Percentiles rank a stretch among this genome's conserved stretches.
phyloP scores from a whole-genome alignment of 164 flowering plant species.

The Magnolia changhungtana region DNA sequence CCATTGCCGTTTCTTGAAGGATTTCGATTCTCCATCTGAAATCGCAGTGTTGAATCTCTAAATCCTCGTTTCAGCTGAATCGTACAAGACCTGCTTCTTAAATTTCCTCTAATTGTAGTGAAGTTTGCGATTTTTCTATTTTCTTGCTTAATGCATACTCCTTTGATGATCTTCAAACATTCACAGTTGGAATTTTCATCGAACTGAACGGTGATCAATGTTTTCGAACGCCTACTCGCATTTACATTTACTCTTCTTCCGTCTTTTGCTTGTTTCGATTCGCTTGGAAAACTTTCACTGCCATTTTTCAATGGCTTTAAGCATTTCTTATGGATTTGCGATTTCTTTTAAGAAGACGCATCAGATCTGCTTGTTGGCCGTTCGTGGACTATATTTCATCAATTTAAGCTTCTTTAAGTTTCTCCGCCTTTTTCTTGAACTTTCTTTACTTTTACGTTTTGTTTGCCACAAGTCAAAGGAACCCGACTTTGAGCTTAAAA shows the following conservation, averaged over 20 bases:
- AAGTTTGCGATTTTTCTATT: neutral
- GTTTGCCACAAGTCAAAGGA: constrained; percentile 1
- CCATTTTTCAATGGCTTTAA: neutral
- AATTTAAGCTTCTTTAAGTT: neutral
- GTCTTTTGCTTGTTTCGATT: neutral
- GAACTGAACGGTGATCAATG: neutral
- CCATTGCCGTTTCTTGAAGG: neutral
- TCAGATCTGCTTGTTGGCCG: neutral
- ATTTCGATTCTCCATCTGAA: neutral
- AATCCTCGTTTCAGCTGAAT: neutral
- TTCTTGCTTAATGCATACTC: neutral
- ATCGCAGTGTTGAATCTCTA: neutral
- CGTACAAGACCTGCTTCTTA: neutral
- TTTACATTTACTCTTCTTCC: neutral
- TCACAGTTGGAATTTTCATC: neutral
- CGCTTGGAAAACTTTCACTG: neutral
- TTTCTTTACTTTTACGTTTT: neutral
- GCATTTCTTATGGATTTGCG: neutral
- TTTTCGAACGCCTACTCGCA: neutral
- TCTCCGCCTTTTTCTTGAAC: neutral
- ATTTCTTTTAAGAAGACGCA: neutral
- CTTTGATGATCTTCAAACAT: neutral
- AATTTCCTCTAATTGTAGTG: neutral
- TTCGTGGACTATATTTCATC: neutral
- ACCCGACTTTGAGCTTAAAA: neutral